These are phyloP conservation scores for Eucalyptus curtisii DNA, from an alignment of 345 rosid species.

Conservation along the genomic window DNA sequence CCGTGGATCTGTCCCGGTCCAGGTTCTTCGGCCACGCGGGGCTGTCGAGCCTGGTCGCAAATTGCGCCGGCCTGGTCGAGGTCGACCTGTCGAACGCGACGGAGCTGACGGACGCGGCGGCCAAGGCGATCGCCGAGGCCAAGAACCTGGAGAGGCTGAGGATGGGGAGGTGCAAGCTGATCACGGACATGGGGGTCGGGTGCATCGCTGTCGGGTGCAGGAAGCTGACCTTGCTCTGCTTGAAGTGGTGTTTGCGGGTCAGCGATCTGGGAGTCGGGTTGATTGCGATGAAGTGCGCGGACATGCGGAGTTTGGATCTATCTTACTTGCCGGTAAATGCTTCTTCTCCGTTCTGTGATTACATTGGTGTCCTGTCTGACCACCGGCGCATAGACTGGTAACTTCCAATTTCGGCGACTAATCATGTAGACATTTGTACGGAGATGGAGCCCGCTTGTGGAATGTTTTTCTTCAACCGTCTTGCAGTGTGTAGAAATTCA, in stretches of 20 bases:
- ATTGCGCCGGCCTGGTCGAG: slow-evolving; percentile 38
- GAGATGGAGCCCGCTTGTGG: not conserved
- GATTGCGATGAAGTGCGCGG: slow-evolving; percentile 54
- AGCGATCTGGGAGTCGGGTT: slow-evolving; percentile 58
- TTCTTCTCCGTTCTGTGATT: not conserved
- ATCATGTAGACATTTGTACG: not conserved
- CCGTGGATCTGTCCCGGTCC: slow-evolving; percentile 45
- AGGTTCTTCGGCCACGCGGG: slow-evolving; percentile 29
- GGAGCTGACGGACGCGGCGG: slow-evolving; percentile 33
- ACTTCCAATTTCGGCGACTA: not conserved
- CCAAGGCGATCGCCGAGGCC: slow-evolving; percentile 44
- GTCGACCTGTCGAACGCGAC: slow-evolving; percentile 44
- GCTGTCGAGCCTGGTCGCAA: slow-evolving; percentile 21
- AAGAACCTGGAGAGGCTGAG: slow-evolving; percentile 48
- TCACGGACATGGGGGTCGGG: slow-evolving; percentile 61
- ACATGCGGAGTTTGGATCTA: slow-evolving; percentile 47
- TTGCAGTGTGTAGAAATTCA: not conserved
- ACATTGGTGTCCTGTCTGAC: not conserved
- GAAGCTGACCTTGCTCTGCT: slow-evolving; percentile 41
- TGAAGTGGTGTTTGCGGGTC: slow-evolving; percentile 64
- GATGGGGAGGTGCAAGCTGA: slow-evolving; percentile 57
- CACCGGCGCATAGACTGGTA: not conserved
- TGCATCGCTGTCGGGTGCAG: slow-evolving; percentile 57
- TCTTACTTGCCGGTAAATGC: slow-evolving; percentile 51
- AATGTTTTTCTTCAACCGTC: not conserved